Evolutionary conservation across 2,329 filamentous ascomycete genomes (phyloP).

Genomic region (Emmonsiellopsis sp.): DNA sequence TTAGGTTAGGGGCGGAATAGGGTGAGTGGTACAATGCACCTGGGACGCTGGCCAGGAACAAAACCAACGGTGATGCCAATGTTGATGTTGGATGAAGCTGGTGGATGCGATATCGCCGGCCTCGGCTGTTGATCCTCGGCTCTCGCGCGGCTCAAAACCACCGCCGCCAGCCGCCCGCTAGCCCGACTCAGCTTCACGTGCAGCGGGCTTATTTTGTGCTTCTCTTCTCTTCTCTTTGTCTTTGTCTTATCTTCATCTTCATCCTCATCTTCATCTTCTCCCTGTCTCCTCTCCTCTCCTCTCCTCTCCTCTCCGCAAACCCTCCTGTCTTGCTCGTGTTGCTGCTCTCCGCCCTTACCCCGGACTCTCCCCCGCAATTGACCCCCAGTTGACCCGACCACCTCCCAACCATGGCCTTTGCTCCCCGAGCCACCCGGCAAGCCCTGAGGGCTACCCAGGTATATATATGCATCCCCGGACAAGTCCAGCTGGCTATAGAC

Average conservation of each 20-base stretch:
- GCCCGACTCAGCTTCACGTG: background rate
- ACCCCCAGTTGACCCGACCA: background rate
- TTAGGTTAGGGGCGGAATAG: too few relatives aligned
- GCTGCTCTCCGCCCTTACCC: background rate
- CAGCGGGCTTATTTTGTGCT: background rate
- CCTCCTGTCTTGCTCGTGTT: background rate
- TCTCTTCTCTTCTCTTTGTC: background rate
- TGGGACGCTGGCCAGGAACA: too few relatives aligned
- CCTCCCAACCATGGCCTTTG: constrained; percentile 20
- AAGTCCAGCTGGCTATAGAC: background rate
- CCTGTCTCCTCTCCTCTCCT: background rate
- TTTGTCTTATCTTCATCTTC: background rate
- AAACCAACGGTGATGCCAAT: too few relatives aligned
- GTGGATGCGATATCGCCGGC: background rate
- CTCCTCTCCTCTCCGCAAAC: background rate
- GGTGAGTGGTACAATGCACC: too few relatives aligned
- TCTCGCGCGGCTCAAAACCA: background rate
- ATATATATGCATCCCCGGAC: constrained; percentile 13
- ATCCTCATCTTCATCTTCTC: background rate
- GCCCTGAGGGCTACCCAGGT: constrained; percentile 30
- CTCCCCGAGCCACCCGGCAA: constrained; percentile 29
- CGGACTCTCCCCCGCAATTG: background rate
- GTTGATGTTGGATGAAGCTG: too few relatives aligned
- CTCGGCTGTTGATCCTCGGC: background rate
- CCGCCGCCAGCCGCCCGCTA: constrained; percentile 1